These are phyloP conservation scores for Hibiscus mutabilis DNA, from an alignment of 345 rosid genomes.

Conservation along the genomic window DNA sequence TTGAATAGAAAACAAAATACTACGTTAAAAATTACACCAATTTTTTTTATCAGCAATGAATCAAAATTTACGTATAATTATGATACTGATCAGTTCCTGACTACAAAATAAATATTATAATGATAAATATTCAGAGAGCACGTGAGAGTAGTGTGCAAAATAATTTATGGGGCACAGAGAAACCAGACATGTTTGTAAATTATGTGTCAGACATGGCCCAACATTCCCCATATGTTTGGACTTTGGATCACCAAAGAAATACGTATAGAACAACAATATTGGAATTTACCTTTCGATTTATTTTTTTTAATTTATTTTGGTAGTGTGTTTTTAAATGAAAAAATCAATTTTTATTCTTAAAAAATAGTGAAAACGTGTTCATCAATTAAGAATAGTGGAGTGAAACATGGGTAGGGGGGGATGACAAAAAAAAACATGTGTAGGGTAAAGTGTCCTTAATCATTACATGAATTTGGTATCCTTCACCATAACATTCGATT, in stretches of 20 bases:
- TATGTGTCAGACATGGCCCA: neutral
- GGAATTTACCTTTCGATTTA: neutral
- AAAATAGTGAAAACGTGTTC: neutral
- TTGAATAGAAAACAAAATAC: no score
- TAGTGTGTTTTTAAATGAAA: neutral
- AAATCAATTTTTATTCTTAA: neutral
- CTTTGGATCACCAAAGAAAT: no score
- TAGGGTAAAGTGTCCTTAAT: neutral
- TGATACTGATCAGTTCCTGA: no score
- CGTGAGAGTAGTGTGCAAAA: neutral
- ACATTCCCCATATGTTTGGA: neutral
- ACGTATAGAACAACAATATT: neutral
- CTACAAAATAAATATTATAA: no score
- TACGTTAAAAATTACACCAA: no score
- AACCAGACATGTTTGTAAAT: neutral
- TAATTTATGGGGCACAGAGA: neutral
- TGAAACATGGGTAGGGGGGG: neutral
- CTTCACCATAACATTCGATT: neutral
- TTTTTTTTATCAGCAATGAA: no score
- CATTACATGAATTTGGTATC: neutral
- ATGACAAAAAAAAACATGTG: neutral
- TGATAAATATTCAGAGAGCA: no score
- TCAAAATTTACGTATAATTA: no score
- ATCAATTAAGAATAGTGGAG: neutral
- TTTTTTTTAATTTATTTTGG: neutral